Conservation (phyloP, 176 grass and related monocot species). For the Juncus effusus region DNA sequence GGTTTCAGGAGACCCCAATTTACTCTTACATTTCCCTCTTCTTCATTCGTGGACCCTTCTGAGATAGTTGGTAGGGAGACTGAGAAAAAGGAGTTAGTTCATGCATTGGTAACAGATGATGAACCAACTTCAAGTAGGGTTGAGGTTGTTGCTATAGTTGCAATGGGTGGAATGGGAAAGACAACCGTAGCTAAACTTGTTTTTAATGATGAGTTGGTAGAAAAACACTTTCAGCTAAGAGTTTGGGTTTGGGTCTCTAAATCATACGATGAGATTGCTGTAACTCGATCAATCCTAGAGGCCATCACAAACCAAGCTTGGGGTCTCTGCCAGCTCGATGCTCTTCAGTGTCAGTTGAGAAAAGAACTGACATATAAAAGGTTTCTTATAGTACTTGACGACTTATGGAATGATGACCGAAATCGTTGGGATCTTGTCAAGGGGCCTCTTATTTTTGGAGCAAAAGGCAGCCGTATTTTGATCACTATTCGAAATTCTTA, state of each 20-base stretch:
- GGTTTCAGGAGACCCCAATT: neutral
- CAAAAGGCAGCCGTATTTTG: conserved; percentile 32
- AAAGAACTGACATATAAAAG: conserved; percentile 19
- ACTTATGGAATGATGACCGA: conserved; percentile 42
- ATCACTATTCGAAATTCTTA: conserved; percentile 35
- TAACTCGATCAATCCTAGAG: conserved; percentile 29
- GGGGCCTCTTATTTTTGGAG: conserved; percentile 26
- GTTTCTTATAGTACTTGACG: conserved; percentile 49
- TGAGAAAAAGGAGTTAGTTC: conserved; percentile 9
- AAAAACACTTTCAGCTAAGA: conserved; percentile 8
- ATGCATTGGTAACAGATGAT: neutral
- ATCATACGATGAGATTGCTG: conserved; percentile 32
- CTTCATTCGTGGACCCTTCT: neutral
- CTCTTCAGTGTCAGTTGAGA: conserved; percentile 22
- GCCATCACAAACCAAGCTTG: neutral
- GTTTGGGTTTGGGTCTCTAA: conserved; percentile 43
- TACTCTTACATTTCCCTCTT: neutral
- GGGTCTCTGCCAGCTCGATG: neutral
- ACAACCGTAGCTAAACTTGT: conserved; percentile 41
- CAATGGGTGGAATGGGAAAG: conserved; percentile 39
- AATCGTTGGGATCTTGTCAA: conserved; percentile 28
- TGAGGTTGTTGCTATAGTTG: conserved; percentile 24
- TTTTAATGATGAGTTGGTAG: conserved; percentile 28
- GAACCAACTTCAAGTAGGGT: neutral
- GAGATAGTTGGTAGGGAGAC: neutral